A percentile compares a stretch with the other conserved stretches of the same genome.
Conservation (phyloP, 257 asterid genomes). For the Cordia subcordata region DNA sequence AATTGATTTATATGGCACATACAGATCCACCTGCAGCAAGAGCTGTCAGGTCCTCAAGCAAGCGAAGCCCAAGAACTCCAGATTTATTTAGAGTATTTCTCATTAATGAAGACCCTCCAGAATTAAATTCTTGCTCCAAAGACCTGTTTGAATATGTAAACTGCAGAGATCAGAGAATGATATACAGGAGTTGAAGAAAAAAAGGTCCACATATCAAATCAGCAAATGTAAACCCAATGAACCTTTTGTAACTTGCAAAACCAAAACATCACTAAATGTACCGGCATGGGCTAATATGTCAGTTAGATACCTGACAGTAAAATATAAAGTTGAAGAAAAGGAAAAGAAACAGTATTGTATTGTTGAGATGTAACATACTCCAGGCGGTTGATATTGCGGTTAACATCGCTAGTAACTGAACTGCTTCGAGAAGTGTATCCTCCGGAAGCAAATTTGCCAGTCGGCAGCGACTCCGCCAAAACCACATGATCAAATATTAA, state of each 20-base stretch:
- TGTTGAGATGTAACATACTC: constrained; percentile 52
- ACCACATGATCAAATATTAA: constrained; percentile 88
- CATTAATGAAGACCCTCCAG: constrained; percentile 57
- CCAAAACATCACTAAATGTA: too few relatives aligned
- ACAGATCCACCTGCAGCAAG: constrained; percentile 99
- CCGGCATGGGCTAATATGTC: too few relatives aligned
- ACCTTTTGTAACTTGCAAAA: too few relatives aligned
- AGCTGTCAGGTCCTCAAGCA: constrained; percentile 96
- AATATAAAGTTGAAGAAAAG: background rate
- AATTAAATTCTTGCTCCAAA: constrained; percentile 62
- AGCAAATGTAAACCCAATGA: too few relatives aligned
- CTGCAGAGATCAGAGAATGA: constrained; percentile 2
- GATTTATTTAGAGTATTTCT: constrained; percentile 57
- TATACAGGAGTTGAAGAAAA: background rate
- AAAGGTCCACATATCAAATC: background rate
- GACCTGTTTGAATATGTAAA: constrained; percentile 50
- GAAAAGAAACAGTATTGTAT: background rate
- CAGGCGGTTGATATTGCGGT: constrained; percentile 73
- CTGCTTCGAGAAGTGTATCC: constrained; percentile 73
- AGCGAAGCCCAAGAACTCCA: constrained; percentile 91
- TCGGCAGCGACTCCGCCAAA: constrained; percentile 76
- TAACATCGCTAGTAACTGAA: constrained; percentile 91
- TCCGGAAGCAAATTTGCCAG: constrained; percentile 82
- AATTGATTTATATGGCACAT: constrained; percentile 58
- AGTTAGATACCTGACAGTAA: background rate